These are phyloP conservation scores for Microsporum audouinii DNA, from an alignment of 2,329 filamentous ascomycete genomes.

Conservation along the genomic window DNA sequence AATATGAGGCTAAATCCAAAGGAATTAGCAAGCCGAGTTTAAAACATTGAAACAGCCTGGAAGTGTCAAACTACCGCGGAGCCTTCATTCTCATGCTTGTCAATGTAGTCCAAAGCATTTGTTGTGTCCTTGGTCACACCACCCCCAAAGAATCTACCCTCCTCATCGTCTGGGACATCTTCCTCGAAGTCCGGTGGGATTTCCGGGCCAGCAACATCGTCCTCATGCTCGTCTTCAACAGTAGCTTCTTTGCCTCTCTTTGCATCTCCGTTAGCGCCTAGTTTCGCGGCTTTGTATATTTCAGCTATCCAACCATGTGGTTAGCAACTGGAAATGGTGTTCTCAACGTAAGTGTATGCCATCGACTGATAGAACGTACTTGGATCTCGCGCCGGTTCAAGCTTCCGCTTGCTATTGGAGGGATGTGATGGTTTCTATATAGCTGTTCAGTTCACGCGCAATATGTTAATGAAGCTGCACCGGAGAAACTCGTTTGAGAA, in stretches of 20 bases:
- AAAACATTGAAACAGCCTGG: not conserved
- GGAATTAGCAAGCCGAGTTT: not conserved
- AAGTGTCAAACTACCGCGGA: conserved; percentile 26
- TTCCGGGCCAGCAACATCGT: conserved; percentile 42
- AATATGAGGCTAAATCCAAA: conserved; percentile 47
- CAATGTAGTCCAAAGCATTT: conserved; percentile 78
- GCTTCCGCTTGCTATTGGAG: conserved; percentile 45
- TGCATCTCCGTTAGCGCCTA: conserved; percentile 40
- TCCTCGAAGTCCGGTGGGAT: conserved; percentile 48
- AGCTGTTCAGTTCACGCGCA: conserved; percentile 12
- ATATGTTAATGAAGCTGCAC: not conserved
- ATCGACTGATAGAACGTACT: conserved; percentile 24
- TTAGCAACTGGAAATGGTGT: not conserved
- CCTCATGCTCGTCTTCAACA: conserved; percentile 40
- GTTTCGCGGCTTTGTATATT: conserved; percentile 50
- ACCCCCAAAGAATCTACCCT: conserved; percentile 89
- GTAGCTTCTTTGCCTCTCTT: conserved; percentile 37
- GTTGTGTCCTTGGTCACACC: conserved; percentile 73
- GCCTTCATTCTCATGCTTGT: conserved; percentile 50
- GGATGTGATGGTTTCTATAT: conserved; percentile 39
- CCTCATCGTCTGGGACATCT: conserved; percentile 63
- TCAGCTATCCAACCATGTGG: conserved; percentile 27
- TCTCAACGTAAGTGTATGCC: not conserved
- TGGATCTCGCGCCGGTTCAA: conserved; percentile 44
- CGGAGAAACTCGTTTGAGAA: not conserved